These are phyloP conservation scores for Trichophyton benhamiae DNA, from an alignment of 2,329 filamentous ascomycete species.

Conservation along the genomic window DNA sequence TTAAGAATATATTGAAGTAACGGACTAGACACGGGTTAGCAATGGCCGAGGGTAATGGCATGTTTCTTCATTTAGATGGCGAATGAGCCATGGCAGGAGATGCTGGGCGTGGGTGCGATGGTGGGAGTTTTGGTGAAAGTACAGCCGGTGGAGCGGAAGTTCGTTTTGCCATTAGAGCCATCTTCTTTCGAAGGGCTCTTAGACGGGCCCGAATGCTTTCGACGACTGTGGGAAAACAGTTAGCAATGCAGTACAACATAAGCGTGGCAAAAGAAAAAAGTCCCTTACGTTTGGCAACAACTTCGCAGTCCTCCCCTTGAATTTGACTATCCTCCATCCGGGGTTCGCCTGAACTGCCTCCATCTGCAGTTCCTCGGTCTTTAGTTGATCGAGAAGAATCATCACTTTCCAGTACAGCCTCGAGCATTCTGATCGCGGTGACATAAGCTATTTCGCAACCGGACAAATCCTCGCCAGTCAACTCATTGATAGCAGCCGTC, in stretches of 20 bases:
- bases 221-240: constrained; percentile 27
- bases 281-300: constrained; percentile 38
- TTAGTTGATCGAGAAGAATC: constrained; percentile 37
- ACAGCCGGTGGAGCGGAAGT: constrained; percentile 27
- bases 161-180: constrained; percentile 37
- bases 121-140: constrained; percentile 17
- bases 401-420: constrained; percentile 76
- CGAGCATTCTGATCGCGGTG: constrained; percentile 86
- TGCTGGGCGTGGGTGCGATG: constrained; percentile 22
- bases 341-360: constrained; percentile 21
- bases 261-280: constrained; percentile 8
- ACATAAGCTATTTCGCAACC: constrained; percentile 89
- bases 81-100: constrained; percentile 25
- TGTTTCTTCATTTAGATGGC: not conserved
- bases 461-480: constrained; percentile 74
- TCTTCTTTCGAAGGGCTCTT: constrained; percentile 37
- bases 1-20: not conserved
- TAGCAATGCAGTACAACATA: not conserved
- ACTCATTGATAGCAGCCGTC: constrained; percentile 85
- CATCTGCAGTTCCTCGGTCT: constrained; percentile 14
- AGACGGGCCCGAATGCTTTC: constrained; percentile 39
- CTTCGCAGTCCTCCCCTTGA: constrained; percentile 37
- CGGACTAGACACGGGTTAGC: too few relatives aligned
- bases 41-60: not conserved
- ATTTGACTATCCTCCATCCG: constrained; percentile 32